Conservation (phyloP, 2,329 filamentous ascomycete genomes). For the Ophiosphaerella korrae region DNA sequence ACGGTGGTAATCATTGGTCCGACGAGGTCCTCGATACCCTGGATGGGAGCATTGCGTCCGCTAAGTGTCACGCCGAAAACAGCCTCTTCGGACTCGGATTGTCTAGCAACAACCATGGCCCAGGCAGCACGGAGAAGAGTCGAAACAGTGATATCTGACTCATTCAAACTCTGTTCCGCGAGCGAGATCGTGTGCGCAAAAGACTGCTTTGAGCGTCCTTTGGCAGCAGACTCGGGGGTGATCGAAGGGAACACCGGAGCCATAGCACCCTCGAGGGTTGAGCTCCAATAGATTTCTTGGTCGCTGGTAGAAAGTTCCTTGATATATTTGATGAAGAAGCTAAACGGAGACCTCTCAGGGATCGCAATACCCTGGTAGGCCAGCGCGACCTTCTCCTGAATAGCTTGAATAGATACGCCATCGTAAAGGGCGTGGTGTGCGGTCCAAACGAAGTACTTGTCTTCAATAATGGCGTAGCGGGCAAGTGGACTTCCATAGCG, state of each 20-base stretch:
- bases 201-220: constrained; percentile 8
- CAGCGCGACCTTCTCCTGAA: constrained; percentile 12
- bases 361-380: not conserved
- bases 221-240: constrained; percentile 7
- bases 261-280: constrained; percentile 2
- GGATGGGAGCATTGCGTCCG: constrained; percentile 16
- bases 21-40: constrained; percentile 39
- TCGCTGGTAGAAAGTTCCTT: not conserved
- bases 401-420: constrained; percentile 20
- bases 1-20: constrained; percentile 47
- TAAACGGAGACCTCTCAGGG: not conserved
- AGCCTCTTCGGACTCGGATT: constrained; percentile 18
- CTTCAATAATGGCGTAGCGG: constrained; percentile 16
- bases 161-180: not conserved
- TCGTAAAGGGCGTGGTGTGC: constrained; percentile 35
- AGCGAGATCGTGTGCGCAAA: constrained; percentile 1
- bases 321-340: constrained; percentile 16
- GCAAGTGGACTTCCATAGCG: constrained; percentile 12
- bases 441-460: constrained; percentile 28
- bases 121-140: constrained; percentile 20
- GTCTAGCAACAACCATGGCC: constrained; percentile 13
- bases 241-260: constrained; percentile 14
- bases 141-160: constrained; percentile 8
- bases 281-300: constrained; percentile 15
- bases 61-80: constrained; percentile 16